phyloP scores from a whole-genome alignment of 179 eudicot genomes.

The Beta macrorhiza region DNA sequence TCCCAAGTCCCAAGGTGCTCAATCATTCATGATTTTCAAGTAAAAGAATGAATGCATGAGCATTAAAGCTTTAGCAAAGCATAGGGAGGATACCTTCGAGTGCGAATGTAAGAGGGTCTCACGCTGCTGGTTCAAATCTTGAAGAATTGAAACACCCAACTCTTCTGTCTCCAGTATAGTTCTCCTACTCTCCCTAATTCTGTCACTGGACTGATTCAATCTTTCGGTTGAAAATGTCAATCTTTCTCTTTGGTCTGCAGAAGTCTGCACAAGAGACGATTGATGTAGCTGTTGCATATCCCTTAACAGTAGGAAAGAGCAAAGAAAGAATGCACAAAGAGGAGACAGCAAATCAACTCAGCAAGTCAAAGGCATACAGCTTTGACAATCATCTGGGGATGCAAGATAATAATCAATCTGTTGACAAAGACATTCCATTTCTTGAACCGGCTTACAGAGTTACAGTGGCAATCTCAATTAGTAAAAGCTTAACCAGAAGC shows the following conservation, averaged over 20 bases:
- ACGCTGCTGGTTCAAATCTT: slow-evolving; percentile 84
- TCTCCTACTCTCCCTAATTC: slow-evolving; percentile 86
- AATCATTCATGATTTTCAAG: neutral
- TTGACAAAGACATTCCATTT: neutral
- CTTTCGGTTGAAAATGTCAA: slow-evolving; percentile 86
- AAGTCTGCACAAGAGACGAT: slow-evolving; percentile 43
- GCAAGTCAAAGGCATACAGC: neutral
- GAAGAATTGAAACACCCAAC: slow-evolving; percentile 78
- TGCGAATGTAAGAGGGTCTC: slow-evolving; percentile 85
- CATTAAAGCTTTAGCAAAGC: neutral
- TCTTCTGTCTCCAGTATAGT: slow-evolving; percentile 85
- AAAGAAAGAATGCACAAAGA: neutral
- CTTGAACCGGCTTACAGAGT: neutral
- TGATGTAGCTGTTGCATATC: neutral
- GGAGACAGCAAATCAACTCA: slow-evolving; percentile 1
- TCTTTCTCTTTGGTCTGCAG: slow-evolving; percentile 78
- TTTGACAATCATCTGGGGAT: neutral
- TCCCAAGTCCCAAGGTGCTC: too few relatives aligned
- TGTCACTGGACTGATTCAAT: slow-evolving; percentile 73
- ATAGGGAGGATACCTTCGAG: slow-evolving; percentile 46
- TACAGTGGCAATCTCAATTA: neutral
- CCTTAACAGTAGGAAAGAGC: neutral
- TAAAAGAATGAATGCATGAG: neutral
- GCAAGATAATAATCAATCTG: neutral
- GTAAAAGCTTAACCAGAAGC: neutral